Base-by-base conservation (phyloP, 2,329 filamentous ascomycete species). In the Neofusicoccum ribis region DNA sequence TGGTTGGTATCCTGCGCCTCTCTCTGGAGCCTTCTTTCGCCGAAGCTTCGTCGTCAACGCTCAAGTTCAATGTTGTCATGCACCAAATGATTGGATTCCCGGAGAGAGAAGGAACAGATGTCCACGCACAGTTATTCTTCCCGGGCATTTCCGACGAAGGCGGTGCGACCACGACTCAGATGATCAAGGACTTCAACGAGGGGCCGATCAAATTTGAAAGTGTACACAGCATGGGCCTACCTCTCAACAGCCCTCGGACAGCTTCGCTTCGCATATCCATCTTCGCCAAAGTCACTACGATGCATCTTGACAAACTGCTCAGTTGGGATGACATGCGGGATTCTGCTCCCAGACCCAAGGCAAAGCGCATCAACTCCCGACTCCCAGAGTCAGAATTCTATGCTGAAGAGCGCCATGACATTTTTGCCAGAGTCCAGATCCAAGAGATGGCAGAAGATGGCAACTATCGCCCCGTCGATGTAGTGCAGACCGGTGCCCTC, bases 291-390 rank as follows among this genome's bases (percentile, higher is more conserved):
- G 92, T 97, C 41, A 95, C 92, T 1, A 82, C 89, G 0, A 97
- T 97, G 89, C 95, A 99, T 79, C 85, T 99, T 23, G 95, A 99
- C 77, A 98, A 97, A 80, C 84, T 99, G 59, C 86, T 97, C 12
- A 99, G 95, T 79, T 99, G 95, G 95, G 95, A 99, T 75, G 95
- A 98, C 72, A 97, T 99, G 89, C 89, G 94, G 66, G 94, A 99
- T 77, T 83, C 85, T 27, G 83, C 84, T 2, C 82, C 84, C 54
- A 78, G 79, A 23, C 80, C 80, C 2, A 85, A 86, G 17, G 83
- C 88, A 58, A 85, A 86, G 68, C 85, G 86, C 17, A 84, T 85
- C 64, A 81, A 82, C 47, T 84, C 82, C 47, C 86, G 95, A 11
- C 89, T 99, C 69, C 89, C 92, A 12, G 95, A 99, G 76, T 90